Base-by-base conservation (phyloP, 2,329 filamentous ascomycete genomes). In the Xylaria sp. region DNA sequence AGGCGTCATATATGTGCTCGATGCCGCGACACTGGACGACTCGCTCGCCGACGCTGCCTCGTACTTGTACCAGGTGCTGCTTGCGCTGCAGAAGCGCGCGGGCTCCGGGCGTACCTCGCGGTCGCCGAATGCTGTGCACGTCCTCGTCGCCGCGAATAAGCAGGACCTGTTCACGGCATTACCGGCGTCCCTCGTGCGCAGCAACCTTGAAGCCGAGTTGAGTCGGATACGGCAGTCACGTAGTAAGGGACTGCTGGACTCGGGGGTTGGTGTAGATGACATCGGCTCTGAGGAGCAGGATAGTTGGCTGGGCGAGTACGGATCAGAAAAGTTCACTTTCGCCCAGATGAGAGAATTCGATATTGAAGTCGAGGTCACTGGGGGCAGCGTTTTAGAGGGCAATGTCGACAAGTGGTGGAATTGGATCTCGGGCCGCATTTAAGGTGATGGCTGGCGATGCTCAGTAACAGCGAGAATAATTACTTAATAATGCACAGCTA, bases 141-240 rank as follows among this genome's bases (percentile, higher is more conserved):
- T 99, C 8, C 86, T 99, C 44, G 84, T 99, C 41, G 94, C 94
- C 1, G 94, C 94, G 63, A 99, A 98, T 82, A 99, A 99, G 86
- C 88, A 94, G 78, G 96, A 99, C 80, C 86, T 99, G 0, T 99
- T 99, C 79, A 98, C 96, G 0, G 94, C 95, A 8, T 83, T 98
- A 61, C 96, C 96, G 0, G 88, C 92, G 0, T 86, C 88, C 6
- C 84, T 97, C 39, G 92, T 98, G 68, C 91, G 89, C 80, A 86
- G 86, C 63, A 89, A 88, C 72, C 84, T 99, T 15, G 94, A 98
- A 82, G 84, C 86, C 13, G 95, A 98, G 80, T 89, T 98, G 69
- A 89, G 90, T 31, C 89, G 91, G 59, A 91, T 98, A 62, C 88
- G 95, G 57, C 85, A 86, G 66, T 92, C 92, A 50, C 90, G 90